Base-by-base conservation (phyloP, 306 rosid species). In the Ammopiptanthus mongolicus region DNA sequence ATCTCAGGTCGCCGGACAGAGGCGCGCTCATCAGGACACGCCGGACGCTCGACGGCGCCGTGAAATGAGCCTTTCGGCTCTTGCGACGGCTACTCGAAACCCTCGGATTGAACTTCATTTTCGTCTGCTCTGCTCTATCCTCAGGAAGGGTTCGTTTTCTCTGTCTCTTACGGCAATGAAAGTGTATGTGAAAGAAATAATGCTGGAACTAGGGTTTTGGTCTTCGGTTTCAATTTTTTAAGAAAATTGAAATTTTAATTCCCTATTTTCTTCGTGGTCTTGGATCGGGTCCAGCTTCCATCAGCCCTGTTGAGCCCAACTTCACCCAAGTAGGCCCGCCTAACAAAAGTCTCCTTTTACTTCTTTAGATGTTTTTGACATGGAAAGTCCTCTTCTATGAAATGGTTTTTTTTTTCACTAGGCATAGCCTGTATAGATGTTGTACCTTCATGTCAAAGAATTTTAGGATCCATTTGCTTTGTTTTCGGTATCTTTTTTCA, bases 21-120 rank as follows among this genome's bases (percentile, higher is more conserved):
- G 98, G 93, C 12, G 97, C 91, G 63, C 97, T 91, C 98, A 95
- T 95, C 19, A 91, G 60, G 2, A 95, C 84, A 1, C 97, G 96
- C 0, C 98, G 91, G 0, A 95, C 88, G 82, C 97, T 91, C 17
- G 98, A 95, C 46, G 98, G 97, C 29, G 98, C 98, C 0, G 96
- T 76, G 90, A 95, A 95, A 76, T 91, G 98, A 0, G 98, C 98
- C 97, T 91, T 91, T 9, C 98, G 89, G 84, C 75, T 91, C 96
- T 95, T 95, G 65, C 97, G 95, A 8, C 98, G 89, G 71, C 97
- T 91, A 74, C 96, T 90, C 1, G 98, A 79, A 22, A 95, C 98
- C 68, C 96, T 81, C 0, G 97, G 97, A 7, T 91, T 95, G 77
- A 79, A 87, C 93, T 95, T 95, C 98, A 95, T 95, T 59, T 5